phyloP scores from a whole-genome alignment of 108 stramenopile species.

The Cyclotella cryptica region DNA sequence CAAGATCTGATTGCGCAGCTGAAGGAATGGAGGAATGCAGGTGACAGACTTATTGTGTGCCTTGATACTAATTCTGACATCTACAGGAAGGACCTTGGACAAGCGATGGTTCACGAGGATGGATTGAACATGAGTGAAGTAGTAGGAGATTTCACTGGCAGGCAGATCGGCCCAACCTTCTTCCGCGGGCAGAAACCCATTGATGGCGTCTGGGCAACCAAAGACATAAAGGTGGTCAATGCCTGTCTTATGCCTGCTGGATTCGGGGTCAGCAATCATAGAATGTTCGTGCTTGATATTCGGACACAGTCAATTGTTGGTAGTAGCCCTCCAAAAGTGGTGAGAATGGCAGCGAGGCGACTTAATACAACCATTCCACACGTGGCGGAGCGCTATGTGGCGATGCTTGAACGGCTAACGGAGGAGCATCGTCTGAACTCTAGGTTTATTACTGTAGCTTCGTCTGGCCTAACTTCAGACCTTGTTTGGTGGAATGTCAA shows the following conservation, averaged over 20 bases:
- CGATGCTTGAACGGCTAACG: background rate
- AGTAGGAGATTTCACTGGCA: background rate
- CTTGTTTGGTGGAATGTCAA: too few relatives aligned
- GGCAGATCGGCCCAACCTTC: background rate
- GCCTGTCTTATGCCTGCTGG: background rate
- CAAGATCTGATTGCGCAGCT: background rate
- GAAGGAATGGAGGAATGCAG: background rate
- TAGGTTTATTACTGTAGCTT: background rate
- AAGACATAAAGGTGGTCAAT: background rate
- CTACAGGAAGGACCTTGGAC: background rate
- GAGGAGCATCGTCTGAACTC: background rate
- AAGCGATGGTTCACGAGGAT: background rate
- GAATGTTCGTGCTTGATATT: background rate
- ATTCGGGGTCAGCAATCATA: background rate
- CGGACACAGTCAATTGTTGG: background rate
- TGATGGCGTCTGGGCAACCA: background rate
- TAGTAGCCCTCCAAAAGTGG: background rate
- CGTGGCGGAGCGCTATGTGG: background rate
- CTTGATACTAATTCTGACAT: background rate
- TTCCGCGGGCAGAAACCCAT: background rate
- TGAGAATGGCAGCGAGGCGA: background rate
- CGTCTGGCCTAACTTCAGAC: too few relatives aligned
- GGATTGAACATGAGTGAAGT: slow-evolving; percentile 6
- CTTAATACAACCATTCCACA: background rate
- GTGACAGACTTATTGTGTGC: background rate